Evolutionary conservation across 2,329 filamentous ascomycete genomes (phyloP).

Genomic region (Ambrosiella cleistominuta): DNA sequence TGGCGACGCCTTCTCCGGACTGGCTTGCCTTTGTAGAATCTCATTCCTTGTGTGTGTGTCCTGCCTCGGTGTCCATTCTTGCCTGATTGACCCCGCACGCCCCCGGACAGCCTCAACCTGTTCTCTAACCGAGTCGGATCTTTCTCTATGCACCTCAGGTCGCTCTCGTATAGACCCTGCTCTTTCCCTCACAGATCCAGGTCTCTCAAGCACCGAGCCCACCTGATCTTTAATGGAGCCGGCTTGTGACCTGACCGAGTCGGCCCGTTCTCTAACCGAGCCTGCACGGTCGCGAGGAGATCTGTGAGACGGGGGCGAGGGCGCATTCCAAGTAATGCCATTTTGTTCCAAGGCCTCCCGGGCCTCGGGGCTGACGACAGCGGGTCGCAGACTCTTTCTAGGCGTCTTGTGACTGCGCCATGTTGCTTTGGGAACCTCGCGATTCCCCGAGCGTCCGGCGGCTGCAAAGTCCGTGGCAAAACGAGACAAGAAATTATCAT

Average conservation of each 20-base stretch:
- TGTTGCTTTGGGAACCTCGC: not conserved
- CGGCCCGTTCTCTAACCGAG: not conserved
- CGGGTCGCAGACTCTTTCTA: not conserved
- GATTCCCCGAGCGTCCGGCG: not conserved
- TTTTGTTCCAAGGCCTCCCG: constrained; percentile 1
- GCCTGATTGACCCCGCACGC: too few relatives aligned
- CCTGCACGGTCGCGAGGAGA: not conserved
- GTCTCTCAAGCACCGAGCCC: too few relatives aligned
- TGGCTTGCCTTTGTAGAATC: not conserved
- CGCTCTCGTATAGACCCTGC: too few relatives aligned
- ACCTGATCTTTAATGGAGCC: too few relatives aligned
- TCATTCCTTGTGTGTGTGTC: too few relatives aligned
- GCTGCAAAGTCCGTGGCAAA: constrained; percentile 3
- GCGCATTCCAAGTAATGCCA: constrained; percentile 1
- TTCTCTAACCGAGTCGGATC: too few relatives aligned
- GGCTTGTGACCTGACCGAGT: too few relatives aligned
- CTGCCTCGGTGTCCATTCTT: too few relatives aligned
- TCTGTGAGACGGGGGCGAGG: constrained; percentile 3
- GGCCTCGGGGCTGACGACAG: not conserved
- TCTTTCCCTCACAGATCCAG: too few relatives aligned
- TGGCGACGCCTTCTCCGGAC: not conserved
- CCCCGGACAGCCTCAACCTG: too few relatives aligned
- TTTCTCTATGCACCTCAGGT: too few relatives aligned
- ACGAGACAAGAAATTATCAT: constrained; percentile 3
- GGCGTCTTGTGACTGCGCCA: not conserved